Conservation (phyloP, 2,329 filamentous ascomycete genomes). For the Penicillium sp. region DNA sequence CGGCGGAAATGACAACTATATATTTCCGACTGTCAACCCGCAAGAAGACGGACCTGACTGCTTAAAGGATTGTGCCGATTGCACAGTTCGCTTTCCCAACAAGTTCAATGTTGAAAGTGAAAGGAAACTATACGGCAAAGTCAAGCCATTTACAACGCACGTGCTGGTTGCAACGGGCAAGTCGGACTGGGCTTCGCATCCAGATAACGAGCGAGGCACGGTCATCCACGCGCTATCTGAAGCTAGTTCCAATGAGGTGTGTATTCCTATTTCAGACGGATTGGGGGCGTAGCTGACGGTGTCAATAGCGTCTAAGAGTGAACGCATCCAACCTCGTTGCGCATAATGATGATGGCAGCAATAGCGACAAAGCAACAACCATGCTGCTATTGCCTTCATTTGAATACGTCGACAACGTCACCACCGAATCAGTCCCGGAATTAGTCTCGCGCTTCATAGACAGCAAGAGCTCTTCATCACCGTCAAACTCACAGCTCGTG, state of each 20-base stretch:
- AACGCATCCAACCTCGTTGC: constrained; percentile 32
- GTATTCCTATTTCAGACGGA: neutral
- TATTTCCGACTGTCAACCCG: constrained; percentile 35
- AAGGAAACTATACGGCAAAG: constrained; percentile 31
- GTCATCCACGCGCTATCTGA: constrained; percentile 47
- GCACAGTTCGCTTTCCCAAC: constrained; percentile 31
- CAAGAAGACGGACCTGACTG: constrained; percentile 33
- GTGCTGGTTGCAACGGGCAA: constrained; percentile 37
- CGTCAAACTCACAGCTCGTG: constrained; percentile 20
- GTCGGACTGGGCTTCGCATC: constrained; percentile 35
- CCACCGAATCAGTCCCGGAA: constrained; percentile 58
- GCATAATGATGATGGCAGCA: constrained; percentile 14
- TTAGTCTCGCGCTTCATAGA: constrained; percentile 63
- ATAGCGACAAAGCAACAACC: constrained; percentile 53
- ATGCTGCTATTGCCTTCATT: constrained; percentile 80
- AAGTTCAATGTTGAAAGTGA: constrained; percentile 33
- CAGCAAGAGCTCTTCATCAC: neutral
- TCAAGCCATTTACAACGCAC: constrained; percentile 34
- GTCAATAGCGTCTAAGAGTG: constrained; percentile 29
- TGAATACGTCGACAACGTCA: constrained; percentile 72
- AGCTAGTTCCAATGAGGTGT: constrained; percentile 50
- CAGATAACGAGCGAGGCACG: constrained; percentile 41
- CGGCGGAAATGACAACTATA: constrained; percentile 22
- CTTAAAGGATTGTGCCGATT: constrained; percentile 33
- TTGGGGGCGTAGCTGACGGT: neutral